Base-by-base conservation (phyloP, 2,329 filamentous ascomycete genomes). In the Phaeophleospora eucalypticola region DNA sequence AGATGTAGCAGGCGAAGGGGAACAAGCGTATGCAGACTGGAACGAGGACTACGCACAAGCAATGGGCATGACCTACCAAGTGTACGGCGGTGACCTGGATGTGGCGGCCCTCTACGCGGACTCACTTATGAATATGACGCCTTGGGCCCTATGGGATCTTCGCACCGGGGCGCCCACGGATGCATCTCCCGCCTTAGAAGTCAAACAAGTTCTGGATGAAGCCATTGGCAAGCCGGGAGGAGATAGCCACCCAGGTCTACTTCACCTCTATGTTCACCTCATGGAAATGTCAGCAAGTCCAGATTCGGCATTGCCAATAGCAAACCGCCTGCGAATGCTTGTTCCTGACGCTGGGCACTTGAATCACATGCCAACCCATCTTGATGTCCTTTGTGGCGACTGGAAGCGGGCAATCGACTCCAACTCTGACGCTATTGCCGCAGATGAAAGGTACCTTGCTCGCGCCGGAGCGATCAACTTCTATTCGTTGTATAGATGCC, bases 221-320 rank as follows among this genome's bases (percentile, higher is more conserved):
- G 81, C 80, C 0, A 66, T 90, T 15, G 59, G 65, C 1, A 69
- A 73, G 2, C 63, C 72, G 1, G 72, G 70, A 14, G 77, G 72
- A 1, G 63, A 71, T 3, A 56, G 69, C 4, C 87, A 93, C 58
- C 82, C 86, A 0, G 86, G 86, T 0, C 65, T 89, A 0, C 70
- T 89, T 4, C 86, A 90, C 63, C 68, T 88, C 24, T 89, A 89
- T 63, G 86, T 89, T 33, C 85, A 89, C 57, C 75, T 87, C 3
- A 85, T 87, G 73, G 86, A 89, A 60, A 88, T 88, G 85, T 88
- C 84, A 0, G 68, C 72, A 0, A 74, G 71, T 0, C 85, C 85
- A 0, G 85, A 87, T 61, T 62, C 67, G 1, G 86, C 82, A 1
- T 63, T 87, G 14, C 69, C 76, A 0, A 71, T 77, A 0, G 84